Percentiles rank a stretch among this genome's conserved stretches.
These are phyloP conservation scores for Ceratobasidium theobromae DNA, from an alignment of 1,284 basidiomycete species.

Conservation along the genomic window DNA sequence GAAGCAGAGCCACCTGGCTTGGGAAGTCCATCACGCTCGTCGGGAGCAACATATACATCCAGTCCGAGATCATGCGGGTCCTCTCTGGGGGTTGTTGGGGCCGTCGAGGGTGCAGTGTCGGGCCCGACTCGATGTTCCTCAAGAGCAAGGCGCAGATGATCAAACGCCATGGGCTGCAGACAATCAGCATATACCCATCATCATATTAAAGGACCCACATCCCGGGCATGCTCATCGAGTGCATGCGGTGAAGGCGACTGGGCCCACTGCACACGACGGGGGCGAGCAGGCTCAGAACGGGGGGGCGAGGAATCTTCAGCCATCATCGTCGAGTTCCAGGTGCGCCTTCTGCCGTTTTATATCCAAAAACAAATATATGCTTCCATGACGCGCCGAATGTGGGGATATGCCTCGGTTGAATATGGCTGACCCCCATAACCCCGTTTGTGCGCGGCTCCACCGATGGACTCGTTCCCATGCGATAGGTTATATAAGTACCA, in stretches of 20 bases:
- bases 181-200: not conserved
- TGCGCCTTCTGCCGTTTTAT: not conserved
- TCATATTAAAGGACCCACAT: slow-evolving; percentile 45
- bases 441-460: no score
- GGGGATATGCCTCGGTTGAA: no score
- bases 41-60: slow-evolving; percentile 35
- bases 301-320: not conserved
- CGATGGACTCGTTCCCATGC: no score
- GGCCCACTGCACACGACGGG: slow-evolving; percentile 20
- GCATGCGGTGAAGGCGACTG: slow-evolving; percentile 42
- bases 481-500: not conserved
- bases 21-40: slow-evolving; percentile 42
- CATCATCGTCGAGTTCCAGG: not conserved
- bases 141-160: slow-evolving; percentile 51
- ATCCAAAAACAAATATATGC: no score
- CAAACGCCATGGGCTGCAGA: slow-evolving; percentile 53
- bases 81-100: slow-evolving; percentile 22
- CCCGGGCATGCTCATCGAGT: slow-evolving; percentile 52
- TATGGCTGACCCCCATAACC: no score
- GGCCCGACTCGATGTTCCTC: slow-evolving; percentile 44
- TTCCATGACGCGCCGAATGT: no score
- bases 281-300: not conserved
- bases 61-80: slow-evolving; percentile 36
- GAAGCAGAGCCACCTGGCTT: not conserved
- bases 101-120: slow-evolving; percentile 17